Evolutionary conservation across 2,329 filamentous ascomycete species (phyloP).

Genomic region (Colletotrichum sp.): DNA sequence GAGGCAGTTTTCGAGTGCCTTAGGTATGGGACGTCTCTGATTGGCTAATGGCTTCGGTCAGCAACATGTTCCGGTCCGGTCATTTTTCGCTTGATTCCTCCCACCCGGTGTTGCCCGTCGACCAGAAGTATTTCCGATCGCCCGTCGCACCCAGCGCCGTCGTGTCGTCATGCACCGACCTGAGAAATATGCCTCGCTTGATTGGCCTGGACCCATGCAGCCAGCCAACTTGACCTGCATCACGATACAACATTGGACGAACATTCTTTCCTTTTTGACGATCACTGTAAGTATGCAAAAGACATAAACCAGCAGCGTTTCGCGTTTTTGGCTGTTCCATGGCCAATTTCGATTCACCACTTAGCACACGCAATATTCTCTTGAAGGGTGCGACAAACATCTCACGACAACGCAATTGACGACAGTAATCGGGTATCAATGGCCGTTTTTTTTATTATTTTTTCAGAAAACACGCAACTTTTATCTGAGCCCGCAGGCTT

Average conservation of each 20-base stretch:
- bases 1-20: slow-evolving; percentile 23
- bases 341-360: background rate
- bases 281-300: background rate
- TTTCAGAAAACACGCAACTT: background rate
- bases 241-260: slow-evolving; percentile 5
- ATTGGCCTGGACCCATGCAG: slow-evolving; percentile 1
- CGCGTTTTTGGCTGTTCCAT: background rate
- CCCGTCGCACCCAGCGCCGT: background rate
- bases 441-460: background rate
- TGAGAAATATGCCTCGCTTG: slow-evolving; percentile 16
- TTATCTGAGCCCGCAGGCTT: background rate
- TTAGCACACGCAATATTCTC: background rate
- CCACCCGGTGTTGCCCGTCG: slow-evolving; percentile 10
- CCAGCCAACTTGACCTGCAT: background rate
- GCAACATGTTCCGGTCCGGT: slow-evolving; percentile 19
- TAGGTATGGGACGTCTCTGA: slow-evolving; percentile 18
- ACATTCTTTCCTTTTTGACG: background rate
- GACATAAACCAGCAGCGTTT: background rate
- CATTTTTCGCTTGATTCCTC: slow-evolving; percentile 9
- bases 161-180: slow-evolving; percentile 2
- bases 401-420: background rate
- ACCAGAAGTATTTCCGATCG: slow-evolving; percentile 7
- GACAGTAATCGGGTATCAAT: background rate
- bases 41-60: slow-evolving; percentile 11
- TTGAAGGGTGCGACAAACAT: background rate